Percentiles rank a stretch among this genome's conserved stretches.
Conservation (phyloP, 176 grass and related monocot species). For the Phyllostachys edulis region DNA sequence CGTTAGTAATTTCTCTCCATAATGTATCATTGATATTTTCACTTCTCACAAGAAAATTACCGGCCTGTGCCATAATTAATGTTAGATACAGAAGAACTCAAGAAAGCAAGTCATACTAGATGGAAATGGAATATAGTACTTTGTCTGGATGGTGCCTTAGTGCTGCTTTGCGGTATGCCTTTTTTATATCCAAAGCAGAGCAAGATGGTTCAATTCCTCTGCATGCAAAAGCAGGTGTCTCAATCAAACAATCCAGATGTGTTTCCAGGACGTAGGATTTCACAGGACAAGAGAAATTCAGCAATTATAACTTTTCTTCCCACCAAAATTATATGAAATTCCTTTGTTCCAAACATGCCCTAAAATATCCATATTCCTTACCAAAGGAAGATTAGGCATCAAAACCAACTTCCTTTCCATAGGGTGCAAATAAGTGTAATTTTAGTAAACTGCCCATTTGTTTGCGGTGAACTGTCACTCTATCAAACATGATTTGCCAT, state of each 20-base stretch:
- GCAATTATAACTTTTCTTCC: constrained; percentile 1
- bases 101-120: constrained; percentile 15
- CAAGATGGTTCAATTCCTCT: constrained; percentile 75
- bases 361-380: constrained; percentile 12
- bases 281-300: not conserved
- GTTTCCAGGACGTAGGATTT: not conserved
- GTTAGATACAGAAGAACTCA: constrained; percentile 32
- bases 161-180: constrained; percentile 86
- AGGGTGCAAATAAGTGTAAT: not conserved
- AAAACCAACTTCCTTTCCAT: not conserved
- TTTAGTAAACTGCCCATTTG: constrained; percentile 18
- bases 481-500: constrained; percentile 23
- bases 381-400: constrained; percentile 6
- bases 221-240: constrained; percentile 31
- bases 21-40: constrained; percentile 59
- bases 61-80: constrained; percentile 47
- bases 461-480: not conserved
- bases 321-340: constrained; percentile 13
- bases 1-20: constrained; percentile 51
- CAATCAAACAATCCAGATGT: constrained; percentile 10
- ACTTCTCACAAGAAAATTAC: constrained; percentile 68
- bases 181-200: constrained; percentile 74
- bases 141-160: constrained; percentile 85
- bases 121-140: constrained; percentile 40
- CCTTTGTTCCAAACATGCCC: not conserved